Base-by-base conservation (phyloP, 495 filamentous ascomycete genomes). In the Aspergillus sparsus region DNA sequence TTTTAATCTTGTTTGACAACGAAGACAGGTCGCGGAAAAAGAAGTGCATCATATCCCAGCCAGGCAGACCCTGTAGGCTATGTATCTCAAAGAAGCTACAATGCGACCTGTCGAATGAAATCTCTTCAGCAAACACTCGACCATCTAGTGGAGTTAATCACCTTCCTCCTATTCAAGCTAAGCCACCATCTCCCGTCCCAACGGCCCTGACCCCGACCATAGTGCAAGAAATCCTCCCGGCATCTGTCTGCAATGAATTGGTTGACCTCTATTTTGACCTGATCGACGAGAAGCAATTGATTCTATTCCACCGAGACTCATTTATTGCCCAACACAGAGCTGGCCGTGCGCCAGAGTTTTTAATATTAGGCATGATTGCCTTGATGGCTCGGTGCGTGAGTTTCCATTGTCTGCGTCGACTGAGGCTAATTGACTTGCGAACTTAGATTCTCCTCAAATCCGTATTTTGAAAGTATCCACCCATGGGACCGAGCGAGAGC, bases 241-340 rank as follows among this genome's bases (percentile, higher is more conserved):
- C 16, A 2, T 5, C 27, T 12, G 7, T 56, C 11, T 47, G 54
- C 42, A 56, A 56, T 49, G 42, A 56, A 45, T 13, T 56, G 6
- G 42, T 56, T 8, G 54, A 56, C 15, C 21, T 56, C 16, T 56
- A 56, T 15, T 56, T 56, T 34, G 54, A 56, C 16, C 13, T 56
- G 3, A 56, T 56, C 32, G 54, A 56, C 10, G 54, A 56, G 27
- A 56, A 56, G 27, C 54, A 56, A 18, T 31, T 56, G 21, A 45
- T 56, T 34, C 31, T 56, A 2, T 56, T 56, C 42, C 54, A 56
- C 16, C 54, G 54, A 21, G 15, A 34, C 12, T 35, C 54, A 2
- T 56, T 56, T 42, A 47, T 56, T 10, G 31, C 54, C 12, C 41
- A 31, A 5, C 54, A 56, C 21, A 41, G 54, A 6, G 54, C 54